A percentile compares a stretch with the other conserved stretches of the same genome.
Evolutionary conservation across 768 basidiomycete genomes (phyloP).

Genomic region (Phanerodontia chrysosporium): DNA sequence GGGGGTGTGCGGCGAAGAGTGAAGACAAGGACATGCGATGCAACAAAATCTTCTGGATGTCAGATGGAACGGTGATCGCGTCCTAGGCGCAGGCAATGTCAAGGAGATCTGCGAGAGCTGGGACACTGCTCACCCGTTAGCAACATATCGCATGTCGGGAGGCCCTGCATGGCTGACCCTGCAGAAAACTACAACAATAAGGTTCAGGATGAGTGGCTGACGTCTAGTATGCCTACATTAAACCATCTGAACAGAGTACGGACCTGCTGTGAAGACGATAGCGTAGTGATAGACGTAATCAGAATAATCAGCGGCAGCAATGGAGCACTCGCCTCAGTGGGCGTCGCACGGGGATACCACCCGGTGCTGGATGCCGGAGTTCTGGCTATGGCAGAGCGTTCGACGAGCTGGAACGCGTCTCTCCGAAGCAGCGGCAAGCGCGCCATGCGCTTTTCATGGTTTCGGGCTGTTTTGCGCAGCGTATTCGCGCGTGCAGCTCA

Average conservation of each 20-base stretch:
- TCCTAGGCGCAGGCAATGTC: too few species aligned
- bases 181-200: background rate
- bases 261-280: background rate
- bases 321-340: background rate
- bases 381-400: too few species aligned
- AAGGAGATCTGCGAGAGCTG: too few species aligned
- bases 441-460: background rate
- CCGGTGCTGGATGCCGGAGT: too few species aligned
- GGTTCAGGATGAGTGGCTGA: background rate
- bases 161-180: background rate
- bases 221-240: background rate
- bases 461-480: background rate
- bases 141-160: too few species aligned
- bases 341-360: background rate
- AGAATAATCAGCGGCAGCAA: background rate
- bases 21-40: background rate
- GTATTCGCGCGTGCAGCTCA: background rate
- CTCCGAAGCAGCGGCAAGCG: background rate
- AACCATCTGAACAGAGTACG: background rate
- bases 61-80: background rate
- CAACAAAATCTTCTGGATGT: background rate
- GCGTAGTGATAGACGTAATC: background rate
- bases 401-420: background rate
- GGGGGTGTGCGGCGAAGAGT: too few species aligned
- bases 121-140: too few species aligned